These are phyloP conservation scores for Monilinia vaccinii-corymbosi DNA, from an alignment of 2,329 filamentous ascomycete genomes.

Conservation along the genomic window DNA sequence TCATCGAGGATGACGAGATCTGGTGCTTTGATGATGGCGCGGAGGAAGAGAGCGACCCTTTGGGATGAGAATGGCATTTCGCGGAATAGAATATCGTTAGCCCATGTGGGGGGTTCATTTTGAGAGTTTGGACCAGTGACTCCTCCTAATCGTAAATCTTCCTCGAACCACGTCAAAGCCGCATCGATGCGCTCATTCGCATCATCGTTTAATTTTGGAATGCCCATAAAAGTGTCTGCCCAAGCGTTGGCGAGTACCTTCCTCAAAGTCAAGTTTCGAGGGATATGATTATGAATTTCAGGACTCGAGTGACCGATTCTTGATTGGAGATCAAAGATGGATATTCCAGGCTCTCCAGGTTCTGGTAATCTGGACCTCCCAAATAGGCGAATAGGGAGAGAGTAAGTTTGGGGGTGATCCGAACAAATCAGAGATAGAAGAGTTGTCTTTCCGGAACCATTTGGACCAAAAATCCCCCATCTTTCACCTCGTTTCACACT, in stretches of 20 bases:
- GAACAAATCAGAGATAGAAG: slow-evolving; percentile 87
- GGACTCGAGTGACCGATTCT: slow-evolving; percentile 90
- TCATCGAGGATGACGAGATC: slow-evolving; percentile 82
- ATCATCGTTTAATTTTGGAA: slow-evolving; percentile 52
- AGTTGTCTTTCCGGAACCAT: slow-evolving; percentile 93
- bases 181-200: slow-evolving; percentile 55
- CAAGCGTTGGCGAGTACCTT: slow-evolving; percentile 77
- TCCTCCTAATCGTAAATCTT: slow-evolving; percentile 52
- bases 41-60: slow-evolving; percentile 74
- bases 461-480: slow-evolving; percentile 89
- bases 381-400: slow-evolving; percentile 78
- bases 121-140: slow-evolving; percentile 17
- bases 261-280: slow-evolving; percentile 63
- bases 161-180: slow-evolving; percentile 66
- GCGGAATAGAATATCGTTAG: slow-evolving; percentile 58
- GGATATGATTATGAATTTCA: slow-evolving; percentile 90
- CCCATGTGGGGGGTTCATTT: slow-evolving; percentile 45
- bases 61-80: slow-evolving; percentile 73
- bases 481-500: slow-evolving; percentile 73
- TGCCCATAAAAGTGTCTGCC: slow-evolving; percentile 75
- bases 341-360: slow-evolving; percentile 58
- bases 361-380: slow-evolving; percentile 71
- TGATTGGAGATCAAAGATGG: slow-evolving; percentile 84
- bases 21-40: slow-evolving; percentile 69
- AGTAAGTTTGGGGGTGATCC: slow-evolving; percentile 92